These are phyloP conservation scores for Phyllosticta ampelicida DNA, from an alignment of 2,329 filamentous ascomycete genomes.

Conservation along the genomic window DNA sequence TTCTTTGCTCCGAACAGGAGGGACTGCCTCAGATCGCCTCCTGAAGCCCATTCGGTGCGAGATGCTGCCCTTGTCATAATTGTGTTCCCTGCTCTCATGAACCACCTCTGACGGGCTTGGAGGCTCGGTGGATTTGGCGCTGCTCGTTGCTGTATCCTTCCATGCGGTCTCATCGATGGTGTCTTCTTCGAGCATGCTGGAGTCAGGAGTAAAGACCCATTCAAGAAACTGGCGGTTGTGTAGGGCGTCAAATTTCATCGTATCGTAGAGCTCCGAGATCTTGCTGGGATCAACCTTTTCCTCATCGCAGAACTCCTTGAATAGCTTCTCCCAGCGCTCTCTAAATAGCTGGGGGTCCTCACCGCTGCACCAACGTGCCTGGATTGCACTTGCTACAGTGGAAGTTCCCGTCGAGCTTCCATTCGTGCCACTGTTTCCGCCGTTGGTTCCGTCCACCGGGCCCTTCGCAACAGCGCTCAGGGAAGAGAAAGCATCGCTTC, in stretches of 20 bases:
- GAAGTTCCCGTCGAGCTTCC: conserved; percentile 15
- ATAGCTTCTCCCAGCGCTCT: conserved; percentile 97
- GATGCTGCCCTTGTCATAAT: conserved; percentile 27
- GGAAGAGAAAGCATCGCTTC: conserved; percentile 54
- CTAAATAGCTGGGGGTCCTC: conserved; percentile 92
- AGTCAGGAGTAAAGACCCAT: conserved; percentile 89
- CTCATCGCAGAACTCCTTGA: conserved; percentile 88
- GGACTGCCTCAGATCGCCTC: conserved; percentile 36
- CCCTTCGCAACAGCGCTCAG: conserved; percentile 33
- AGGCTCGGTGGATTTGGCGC: conserved; percentile 17
- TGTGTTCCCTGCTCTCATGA: conserved; percentile 10
- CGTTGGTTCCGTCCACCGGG: conserved; percentile 11
- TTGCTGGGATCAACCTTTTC: conserved; percentile 99
- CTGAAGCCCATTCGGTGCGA: conserved; percentile 43
- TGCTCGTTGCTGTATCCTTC: conserved; percentile 21
- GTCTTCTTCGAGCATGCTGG: conserved; percentile 60
- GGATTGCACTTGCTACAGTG: conserved; percentile 44
- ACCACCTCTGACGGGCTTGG: conserved; percentile 22
- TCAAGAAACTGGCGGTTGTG: conserved; percentile 95
- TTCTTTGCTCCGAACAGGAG: conserved; percentile 11
- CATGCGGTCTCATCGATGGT: conserved; percentile 33
- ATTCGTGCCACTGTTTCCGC: conserved; percentile 2
- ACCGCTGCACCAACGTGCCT: conserved; percentile 89
- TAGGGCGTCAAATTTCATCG: conserved; percentile 97
- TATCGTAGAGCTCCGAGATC: conserved; percentile 96